Conservation (phyloP, 179 eudicot species). For the Patellifolia procumbens region DNA sequence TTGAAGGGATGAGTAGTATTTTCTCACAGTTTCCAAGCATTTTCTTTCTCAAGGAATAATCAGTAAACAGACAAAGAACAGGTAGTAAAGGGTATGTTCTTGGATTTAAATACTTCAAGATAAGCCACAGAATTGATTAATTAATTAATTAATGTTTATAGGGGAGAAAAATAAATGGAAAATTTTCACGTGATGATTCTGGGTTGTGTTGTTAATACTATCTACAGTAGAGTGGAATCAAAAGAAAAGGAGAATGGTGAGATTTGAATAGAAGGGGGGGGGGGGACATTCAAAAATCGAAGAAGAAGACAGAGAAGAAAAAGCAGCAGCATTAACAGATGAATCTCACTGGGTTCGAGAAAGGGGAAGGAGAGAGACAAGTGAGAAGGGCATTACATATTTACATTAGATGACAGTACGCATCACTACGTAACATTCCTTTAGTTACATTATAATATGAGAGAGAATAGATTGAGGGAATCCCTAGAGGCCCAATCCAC, state of each 20-base stretch:
- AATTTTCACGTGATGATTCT: conserved; percentile 50
- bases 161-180: not conserved
- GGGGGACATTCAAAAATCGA: conserved; percentile 38
- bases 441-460: conserved; percentile 21
- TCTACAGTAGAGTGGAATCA: conserved; percentile 7
- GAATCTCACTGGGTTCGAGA: conserved; percentile 56
- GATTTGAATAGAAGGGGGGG: conserved; percentile 27
- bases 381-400: not conserved
- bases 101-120: conserved; percentile 25
- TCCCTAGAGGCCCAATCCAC: conserved; percentile 59
- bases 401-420: conserved; percentile 21
- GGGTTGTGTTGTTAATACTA: conserved; percentile 9
- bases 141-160: not conserved
- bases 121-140: not conserved
- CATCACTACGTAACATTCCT: conserved; percentile 43
- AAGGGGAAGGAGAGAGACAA: conserved; percentile 26
- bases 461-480: conserved; percentile 39
- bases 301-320: conserved; percentile 51
- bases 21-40: conserved; percentile 44
- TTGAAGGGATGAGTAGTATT: conserved; percentile 45
- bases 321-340: conserved; percentile 35
- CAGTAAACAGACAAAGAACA: conserved; percentile 34
- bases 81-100: conserved; percentile 19
- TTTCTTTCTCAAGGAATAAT: conserved; percentile 26
- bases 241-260: not conserved